Base-by-base conservation (phyloP, 768 basidiomycete species). In the Leucocoprinus birnbaumii region DNA sequence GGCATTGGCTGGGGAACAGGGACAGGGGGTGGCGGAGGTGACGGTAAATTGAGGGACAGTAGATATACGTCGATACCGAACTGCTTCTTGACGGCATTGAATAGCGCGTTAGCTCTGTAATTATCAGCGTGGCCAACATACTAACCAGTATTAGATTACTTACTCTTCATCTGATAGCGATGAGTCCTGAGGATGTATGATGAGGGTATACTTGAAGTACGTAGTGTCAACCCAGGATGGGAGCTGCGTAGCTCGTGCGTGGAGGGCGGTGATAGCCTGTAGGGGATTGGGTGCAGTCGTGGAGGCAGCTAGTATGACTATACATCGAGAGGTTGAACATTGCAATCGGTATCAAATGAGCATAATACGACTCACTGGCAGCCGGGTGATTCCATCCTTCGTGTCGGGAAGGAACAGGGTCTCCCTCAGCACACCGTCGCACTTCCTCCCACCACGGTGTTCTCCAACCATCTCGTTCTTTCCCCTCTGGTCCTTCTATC, bases 391-490 rank as follows among this genome's bases (percentile, higher is more conserved):
- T 94, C 91, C 91, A 94, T 45, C 83, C 87, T 63, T 94, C 91
- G 1, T 71, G 65, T 64, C 77, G 85, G 31, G 80, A 82, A 9
- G 91, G 91, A 9, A 86, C 74, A 66, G 82, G 76, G 63, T 93
- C 89, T 0, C 88, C 89, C 65, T 93, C 87, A 1, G 80, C 77
- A 66, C 91, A 94, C 10, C 83, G 77, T 61, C 79, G 76, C 37
- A 94, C 76, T 65, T 94, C 91, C 59, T 91, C 87, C 91, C 91
- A 94, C 91, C 91, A 94, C 1, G 90, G 91, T 9, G 88, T 83
- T 48, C 80, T 73, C 42, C 71, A 52, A 1, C 62, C 46, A 40
- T 79, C 71, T 35, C 67, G 71, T 43, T 77, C 74, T 10, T 71
- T 73, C 44, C 55, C 55, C 1, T 55, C 72, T 2, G 69, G 56